A percentile compares a stretch with the other conserved stretches of the same genome.
These are phyloP conservation scores for Kwoniella europaea DNA, from an alignment of 768 basidiomycete genomes.

Conservation along the genomic window DNA sequence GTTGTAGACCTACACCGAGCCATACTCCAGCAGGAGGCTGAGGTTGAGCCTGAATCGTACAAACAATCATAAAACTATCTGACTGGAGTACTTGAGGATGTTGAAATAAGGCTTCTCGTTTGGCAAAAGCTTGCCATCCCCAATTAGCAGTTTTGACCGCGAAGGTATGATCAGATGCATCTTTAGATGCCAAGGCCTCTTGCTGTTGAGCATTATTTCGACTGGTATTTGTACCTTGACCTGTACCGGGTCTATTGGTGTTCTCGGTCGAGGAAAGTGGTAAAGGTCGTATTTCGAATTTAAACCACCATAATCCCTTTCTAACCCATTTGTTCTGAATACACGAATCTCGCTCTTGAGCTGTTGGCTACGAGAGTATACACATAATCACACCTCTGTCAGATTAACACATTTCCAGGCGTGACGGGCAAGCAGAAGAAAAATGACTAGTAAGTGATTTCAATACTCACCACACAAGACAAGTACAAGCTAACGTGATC, in stretches of 20 bases:
- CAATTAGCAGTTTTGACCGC: constrained; percentile 81
- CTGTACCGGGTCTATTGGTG: not conserved
- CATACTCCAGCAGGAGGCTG: constrained; percentile 61
- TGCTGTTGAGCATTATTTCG: constrained; percentile 5
- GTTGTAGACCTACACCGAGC: constrained; percentile 55
- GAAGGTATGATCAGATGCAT: constrained; percentile 81
- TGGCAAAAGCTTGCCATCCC: constrained; percentile 83
- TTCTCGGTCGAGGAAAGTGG: constrained; percentile 24
- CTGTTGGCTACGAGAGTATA: constrained; percentile 66
- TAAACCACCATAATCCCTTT: constrained; percentile 82
- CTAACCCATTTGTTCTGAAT: constrained; percentile 78
- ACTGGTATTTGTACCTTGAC: not conserved
- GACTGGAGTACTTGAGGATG: constrained; percentile 57
- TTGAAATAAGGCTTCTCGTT: constrained; percentile 72
- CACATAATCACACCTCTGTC: not conserved
- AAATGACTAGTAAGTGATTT: not conserved
- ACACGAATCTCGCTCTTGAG: constrained; percentile 73
- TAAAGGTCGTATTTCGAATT: constrained; percentile 73
- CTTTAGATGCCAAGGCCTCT: constrained; percentile 63
- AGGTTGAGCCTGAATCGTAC: constrained; percentile 75
- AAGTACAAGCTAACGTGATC: constrained; percentile 77
- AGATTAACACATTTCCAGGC: too few species aligned
- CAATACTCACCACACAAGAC: constrained; percentile 72
- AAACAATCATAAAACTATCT: constrained; percentile 76
- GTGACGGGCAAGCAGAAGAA: not conserved